Evolutionary conservation across 1,284 basidiomycete genomes (phyloP).

Genomic region (Sphagnurus paluster): DNA sequence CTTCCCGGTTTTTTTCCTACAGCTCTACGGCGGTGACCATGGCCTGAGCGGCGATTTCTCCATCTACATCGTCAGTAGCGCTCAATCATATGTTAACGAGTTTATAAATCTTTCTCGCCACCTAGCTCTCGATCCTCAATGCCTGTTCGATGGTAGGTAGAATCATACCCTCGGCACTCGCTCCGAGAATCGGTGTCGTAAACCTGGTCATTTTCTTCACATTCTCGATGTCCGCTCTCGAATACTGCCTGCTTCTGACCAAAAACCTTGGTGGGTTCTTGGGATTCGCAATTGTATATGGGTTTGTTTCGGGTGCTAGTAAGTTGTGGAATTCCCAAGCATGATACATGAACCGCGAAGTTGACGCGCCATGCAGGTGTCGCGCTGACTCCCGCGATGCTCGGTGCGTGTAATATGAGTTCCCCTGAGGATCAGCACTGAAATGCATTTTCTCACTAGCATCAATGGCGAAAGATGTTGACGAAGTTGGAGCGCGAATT

Average conservation of each 20-base stretch:
- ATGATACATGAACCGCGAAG: no score
- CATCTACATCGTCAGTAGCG: slow-evolving; percentile 37
- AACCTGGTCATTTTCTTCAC: slow-evolving; percentile 37
- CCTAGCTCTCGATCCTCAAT: slow-evolving; percentile 31
- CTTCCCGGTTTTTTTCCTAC: slow-evolving; percentile 47
- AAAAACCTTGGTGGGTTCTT: slow-evolving; percentile 3
- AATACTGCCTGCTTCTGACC: slow-evolving; percentile 7
- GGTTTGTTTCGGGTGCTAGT: slow-evolving; percentile 49
- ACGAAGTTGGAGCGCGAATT: slow-evolving; percentile 40
- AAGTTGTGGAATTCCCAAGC: not conserved
- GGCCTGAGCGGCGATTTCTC: slow-evolving; percentile 36
- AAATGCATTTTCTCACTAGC: not conserved
- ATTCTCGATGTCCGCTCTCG: slow-evolving; percentile 25
- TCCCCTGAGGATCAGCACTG: not conserved
- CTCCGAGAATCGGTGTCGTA: slow-evolving; percentile 37
- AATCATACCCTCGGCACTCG: slow-evolving; percentile 33
- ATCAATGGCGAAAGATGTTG: slow-evolving; percentile 32
- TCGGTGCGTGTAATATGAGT: not conserved
- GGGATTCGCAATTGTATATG: slow-evolving; percentile 47
- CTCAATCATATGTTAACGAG: not conserved
- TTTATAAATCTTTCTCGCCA: not conserved
- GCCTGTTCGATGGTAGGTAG: slow-evolving; percentile 41
- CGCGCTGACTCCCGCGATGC: slow-evolving; percentile 21
- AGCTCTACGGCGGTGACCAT: slow-evolving; percentile 40
- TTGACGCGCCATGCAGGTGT: slow-evolving; percentile 25